Evolutionary conservation across 2,329 filamentous ascomycete genomes (phyloP).

Genomic region (Cladosporium austrohemisphaericum): DNA sequence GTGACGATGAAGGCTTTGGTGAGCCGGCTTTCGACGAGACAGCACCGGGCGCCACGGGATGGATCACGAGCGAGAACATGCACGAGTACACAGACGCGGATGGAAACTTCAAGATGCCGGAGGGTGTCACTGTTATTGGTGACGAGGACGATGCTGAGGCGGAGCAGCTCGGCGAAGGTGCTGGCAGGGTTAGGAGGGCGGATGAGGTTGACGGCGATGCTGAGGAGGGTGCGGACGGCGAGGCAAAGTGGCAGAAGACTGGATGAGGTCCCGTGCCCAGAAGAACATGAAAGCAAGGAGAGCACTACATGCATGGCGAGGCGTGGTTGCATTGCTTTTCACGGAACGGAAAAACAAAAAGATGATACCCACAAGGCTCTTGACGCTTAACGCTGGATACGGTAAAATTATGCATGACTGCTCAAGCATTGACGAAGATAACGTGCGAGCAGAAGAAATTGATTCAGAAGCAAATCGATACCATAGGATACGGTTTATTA

Average conservation of each 20-base stretch:
- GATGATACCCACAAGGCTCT: too few species aligned
- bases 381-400: background rate
- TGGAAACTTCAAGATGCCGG: conserved; percentile 74
- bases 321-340: background rate
- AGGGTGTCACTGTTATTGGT: conserved; percentile 60
- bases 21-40: conserved; percentile 41
- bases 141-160: conserved; percentile 43
- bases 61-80: conserved; percentile 92
- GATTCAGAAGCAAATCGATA: too few species aligned
- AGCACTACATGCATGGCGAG: background rate
- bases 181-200: conserved; percentile 35
- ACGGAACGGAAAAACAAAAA: conserved; percentile 6
- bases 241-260: conserved; percentile 54
- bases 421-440: too few species aligned
- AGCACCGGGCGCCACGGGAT: conserved; percentile 70
- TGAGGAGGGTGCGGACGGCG: conserved; percentile 32
- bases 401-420: background rate
- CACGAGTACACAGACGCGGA: conserved; percentile 76
- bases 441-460: too few species aligned
- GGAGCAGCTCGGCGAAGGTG: conserved; percentile 32
- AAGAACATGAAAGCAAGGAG: background rate
- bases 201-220: conserved; percentile 43
- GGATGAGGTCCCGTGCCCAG: too few species aligned
- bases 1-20: conserved; percentile 16
- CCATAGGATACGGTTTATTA: too few species aligned